Base-by-base conservation (phyloP, 2,329 filamentous ascomycete species). In the Monosporascus sp. region DNA sequence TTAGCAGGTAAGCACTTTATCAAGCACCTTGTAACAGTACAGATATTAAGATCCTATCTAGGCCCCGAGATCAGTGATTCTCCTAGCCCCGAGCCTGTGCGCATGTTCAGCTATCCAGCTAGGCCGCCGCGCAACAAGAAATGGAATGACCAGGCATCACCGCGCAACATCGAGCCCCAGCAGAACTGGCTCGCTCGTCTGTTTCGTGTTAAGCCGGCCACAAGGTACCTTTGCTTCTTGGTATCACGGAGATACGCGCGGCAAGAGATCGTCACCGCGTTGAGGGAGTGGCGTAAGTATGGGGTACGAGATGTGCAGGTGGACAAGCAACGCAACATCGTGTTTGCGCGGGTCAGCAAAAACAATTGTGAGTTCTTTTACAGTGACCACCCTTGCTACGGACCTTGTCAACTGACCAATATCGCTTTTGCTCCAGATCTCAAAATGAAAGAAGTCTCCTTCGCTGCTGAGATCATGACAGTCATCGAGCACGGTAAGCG, bases 101-200 rank as follows among this genome's bases (percentile, higher is more conserved):
- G 60, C 20, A 52, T 58, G 35, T 61, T 60, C 45, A 61, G 53
- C 27, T 60, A 55, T 54, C 51, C 58, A 5, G 48, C 48, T 5
- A 58, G 53, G 17, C 55, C 54, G 26, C 43, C 44, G 35, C 53
- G 56, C 40, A 57, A 55, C 44, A 63, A 57, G 55, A 60, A 63
- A 41, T 49, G 49, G 52, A 59, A 57, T 9, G 64, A 66, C 19
- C 61, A 60, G 22, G 50, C 60, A 16, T 45, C 58, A 38, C 52
- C 56, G 52, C 78, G 79, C 53, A 79, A 78, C 70, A 88, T 81
- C 63, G 85, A 84, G 57, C 80, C 84, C 31, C 86, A 85, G 66
- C 86, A 91, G 65, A 96, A 88, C 61, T 97, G 93, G 92, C 81
- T 97, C 51, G 87, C 90, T 31, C 88, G 90, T 17, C 83, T 97